Base-by-base conservation (phyloP, 768 basidiomycete genomes). In the Termitomyces sp. region DNA sequence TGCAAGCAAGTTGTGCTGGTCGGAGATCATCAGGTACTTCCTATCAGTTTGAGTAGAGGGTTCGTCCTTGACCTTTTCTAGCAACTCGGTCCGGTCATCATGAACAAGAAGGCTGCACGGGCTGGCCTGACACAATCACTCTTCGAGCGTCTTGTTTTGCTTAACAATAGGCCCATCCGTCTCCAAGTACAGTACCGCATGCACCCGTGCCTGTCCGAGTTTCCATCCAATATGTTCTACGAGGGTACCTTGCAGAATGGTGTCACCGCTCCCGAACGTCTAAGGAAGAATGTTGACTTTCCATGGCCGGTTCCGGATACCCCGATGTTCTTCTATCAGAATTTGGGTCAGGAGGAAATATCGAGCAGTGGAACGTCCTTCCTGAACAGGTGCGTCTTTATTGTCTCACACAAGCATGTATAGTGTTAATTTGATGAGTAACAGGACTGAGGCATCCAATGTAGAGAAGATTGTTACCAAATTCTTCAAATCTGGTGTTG, bases 61-160 rank as follows among this genome's bases (percentile, higher is more conserved):
- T 17, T 35, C 5, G n/a, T 53, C 2, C 28, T 44, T 58, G 28
- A 56, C 54, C 38, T 34, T 68, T n/a, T 53, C n/a, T 32, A 90
- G 77, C 97, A 98, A 79, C 86, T 98, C 48, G 97, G 97, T 1
- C 97, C 97, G 7, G 97, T 98, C 64, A 98, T 99, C 69, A 98
- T 99, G 97, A 99, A 98, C 82, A 99, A 99, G 83, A 98, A 99
- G 67, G 97, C 97, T 0, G 96, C 97, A 2, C 90, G 94, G n/a
- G 97, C 97, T 5, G 97, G 97, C 19, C 81, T 99, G 38, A 98
- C 95, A 0, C 97, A 98, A 66, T 99, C 97, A 0, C 85, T 99
- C 19, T 99, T 99, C 63, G 97, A 99, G 68, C 89, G 97, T 44
- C 87, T 99, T 45, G 94, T 99, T 59, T 80, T 98, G 44, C 87